These are phyloP conservation scores for Limonium bicolor DNA, from an alignment of 148 eudicot species.

Conservation along the genomic window DNA sequence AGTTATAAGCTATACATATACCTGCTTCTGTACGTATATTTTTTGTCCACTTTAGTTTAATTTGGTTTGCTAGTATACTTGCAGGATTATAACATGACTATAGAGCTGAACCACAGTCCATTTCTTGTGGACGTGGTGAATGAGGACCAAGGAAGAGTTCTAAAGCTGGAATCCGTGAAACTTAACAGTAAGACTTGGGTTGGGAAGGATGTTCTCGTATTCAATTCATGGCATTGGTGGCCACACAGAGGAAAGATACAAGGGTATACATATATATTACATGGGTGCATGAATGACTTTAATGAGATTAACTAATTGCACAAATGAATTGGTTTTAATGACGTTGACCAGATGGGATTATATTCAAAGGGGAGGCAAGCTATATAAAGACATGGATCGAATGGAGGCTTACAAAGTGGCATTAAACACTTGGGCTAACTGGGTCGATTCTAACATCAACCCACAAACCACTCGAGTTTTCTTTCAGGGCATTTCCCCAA, in stretches of 20 bases:
- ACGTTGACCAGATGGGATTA: slow-evolving; percentile 61
- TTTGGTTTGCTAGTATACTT: neutral
- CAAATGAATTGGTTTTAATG: neutral
- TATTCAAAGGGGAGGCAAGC: slow-evolving; percentile 15
- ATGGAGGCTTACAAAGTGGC: slow-evolving; percentile 19
- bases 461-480: slow-evolving; percentile 18
- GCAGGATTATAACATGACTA: slow-evolving; percentile 2
- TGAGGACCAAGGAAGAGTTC: slow-evolving; percentile 21
- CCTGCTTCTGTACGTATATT: neutral
- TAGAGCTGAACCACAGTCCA: slow-evolving; percentile 4
- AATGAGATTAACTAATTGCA: neutral
- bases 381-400: slow-evolving; percentile 37
- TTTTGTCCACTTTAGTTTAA: neutral
- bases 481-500: slow-evolving; percentile 43
- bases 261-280: slow-evolving; percentile 22
- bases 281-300: neutral
- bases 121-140: slow-evolving; percentile 37
- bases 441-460: slow-evolving; percentile 33
- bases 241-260: slow-evolving; percentile 25
- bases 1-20: neutral
- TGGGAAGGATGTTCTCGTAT: slow-evolving; percentile 40
- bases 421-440: slow-evolving; percentile 36
- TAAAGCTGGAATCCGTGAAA: slow-evolving; percentile 34
- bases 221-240: slow-evolving; percentile 83
- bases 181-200: slow-evolving; percentile 32